A percentile compares a stretch with the other conserved stretches of the same genome.
Conservation (phyloP, 495 filamentous ascomycete species). For the Hypoxylon crocopeplum region DNA sequence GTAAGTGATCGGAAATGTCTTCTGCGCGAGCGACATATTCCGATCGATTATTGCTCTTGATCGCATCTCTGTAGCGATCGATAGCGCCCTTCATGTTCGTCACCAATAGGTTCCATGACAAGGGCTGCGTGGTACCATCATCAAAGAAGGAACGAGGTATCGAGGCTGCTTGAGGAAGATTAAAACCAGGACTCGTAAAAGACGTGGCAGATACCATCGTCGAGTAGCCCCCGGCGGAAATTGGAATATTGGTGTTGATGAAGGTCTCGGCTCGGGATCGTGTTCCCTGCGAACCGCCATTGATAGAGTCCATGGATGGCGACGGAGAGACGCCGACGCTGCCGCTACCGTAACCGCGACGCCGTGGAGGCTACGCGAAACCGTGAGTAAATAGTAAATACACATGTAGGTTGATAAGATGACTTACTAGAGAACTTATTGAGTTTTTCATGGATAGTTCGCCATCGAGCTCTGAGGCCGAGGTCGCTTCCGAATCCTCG, state of each 20-base stretch:
- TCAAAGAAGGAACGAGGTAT: constrained; percentile 85
- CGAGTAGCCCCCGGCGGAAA: constrained; percentile 50
- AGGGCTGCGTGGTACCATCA: constrained; percentile 72
- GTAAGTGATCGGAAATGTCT: constrained; percentile 95
- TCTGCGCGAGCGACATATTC: constrained; percentile 93
- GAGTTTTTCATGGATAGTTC: constrained; percentile 58
- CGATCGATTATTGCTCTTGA: constrained; percentile 77
- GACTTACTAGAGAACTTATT: constrained; percentile 58
- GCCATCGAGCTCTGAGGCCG: constrained; percentile 85
- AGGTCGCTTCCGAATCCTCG: constrained; percentile 75
- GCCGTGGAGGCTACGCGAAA: constrained; percentile 57
- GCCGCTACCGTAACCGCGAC: constrained; percentile 69
- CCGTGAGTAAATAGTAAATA: constrained; percentile 21
- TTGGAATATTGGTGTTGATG: constrained; percentile 51
- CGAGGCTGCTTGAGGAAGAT: constrained; percentile 62
- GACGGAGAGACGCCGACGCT: constrained; percentile 76
- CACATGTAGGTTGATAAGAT: not conserved
- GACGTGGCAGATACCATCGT: constrained; percentile 69
- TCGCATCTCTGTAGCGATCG: constrained; percentile 84
- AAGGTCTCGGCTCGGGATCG: constrained; percentile 55
- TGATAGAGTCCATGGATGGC: constrained; percentile 90
- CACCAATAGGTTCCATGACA: constrained; percentile 88
- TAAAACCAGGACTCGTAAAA: constrained; percentile 67
- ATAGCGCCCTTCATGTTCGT: constrained; percentile 90
- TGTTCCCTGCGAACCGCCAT: constrained; percentile 61